Evolutionary conservation across 257 asterid genomes (phyloP), one percentile per base, ranked within the genome.

Genomic region (Salvia hispanica): DNA sequence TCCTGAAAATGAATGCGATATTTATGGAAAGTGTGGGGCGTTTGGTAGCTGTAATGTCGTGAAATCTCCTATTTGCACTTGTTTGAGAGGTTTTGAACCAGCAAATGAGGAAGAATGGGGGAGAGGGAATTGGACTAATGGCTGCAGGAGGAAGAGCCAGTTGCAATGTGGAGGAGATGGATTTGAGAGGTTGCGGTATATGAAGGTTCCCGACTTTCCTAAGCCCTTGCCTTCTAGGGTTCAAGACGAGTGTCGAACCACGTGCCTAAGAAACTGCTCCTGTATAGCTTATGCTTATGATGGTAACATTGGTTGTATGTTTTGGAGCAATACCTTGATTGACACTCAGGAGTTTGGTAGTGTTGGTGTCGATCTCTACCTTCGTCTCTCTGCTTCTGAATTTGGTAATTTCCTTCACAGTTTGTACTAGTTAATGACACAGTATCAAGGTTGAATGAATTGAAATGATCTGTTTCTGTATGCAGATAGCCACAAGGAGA

Each of bases 371-470:
- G 84, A 82, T 79, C 75, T 87, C n/a, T 73, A 73, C 68, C 6
- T 87, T 53, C 91, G 89, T 11, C 74, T 88, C 6, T 64, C 81
- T 0, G 56, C 69, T 50, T 73, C 87, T 14, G 87, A 81, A 60
- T 71, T 80, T 5, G 92, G 92, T 85, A 83, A 3, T 13, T 37
- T 59, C 12, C 25, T 34, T 43, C 7, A 21, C 40, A 42, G 0
- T 37, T 34, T 34, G 1, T 34, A 34, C 4, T 18, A 18, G 21
- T 18, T 18, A 18, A 18, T 18, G 21, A 18, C 1, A 18, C 1
- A 18, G 21, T 18, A 39, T 39, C 44, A 39, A 39, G 39, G 45
- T 40, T 40, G 9, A 7, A 2, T 0, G 9, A 21, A 53, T 54
- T 28, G 15, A 54, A 28, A 54, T 11, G 15, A 14, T 25, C 3